Base-by-base conservation (phyloP, 495 filamentous ascomycete species). In the Hypoxylon subgilvum region DNA sequence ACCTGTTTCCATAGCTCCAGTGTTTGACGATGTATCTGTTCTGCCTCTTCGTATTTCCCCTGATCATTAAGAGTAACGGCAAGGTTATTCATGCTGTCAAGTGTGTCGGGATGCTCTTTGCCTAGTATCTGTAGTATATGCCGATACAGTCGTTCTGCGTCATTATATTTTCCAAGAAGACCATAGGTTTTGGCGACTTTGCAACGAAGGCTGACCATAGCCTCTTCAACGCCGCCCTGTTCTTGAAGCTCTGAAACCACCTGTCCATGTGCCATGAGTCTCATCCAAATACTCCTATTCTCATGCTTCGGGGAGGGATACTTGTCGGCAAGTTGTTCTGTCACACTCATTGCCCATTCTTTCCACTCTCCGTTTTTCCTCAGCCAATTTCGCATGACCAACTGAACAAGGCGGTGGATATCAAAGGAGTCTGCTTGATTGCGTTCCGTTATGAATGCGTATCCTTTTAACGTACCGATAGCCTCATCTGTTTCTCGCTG, bases 351-450 rank as follows among this genome's bases (percentile, higher is more conserved):
- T 28, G 68, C 50, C 55, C 71, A 78, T 30, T 55, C 8, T 39
- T 58, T 44, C 28, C 45, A 58, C 28, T 64, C 38, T 18, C 36
- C 51, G 7, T 74, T 45, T 3, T 50, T 34, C 12, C 69, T 38
- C n/a, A 83, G 47, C 79, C 76, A 83, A 51, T 72, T 79, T 17
- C 65, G 70, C 40, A 70, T 73, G 9, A 71, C 64, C 25, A 81
- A 45, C 34, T 73, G 76, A 27, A 81, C 74, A 8, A 81, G 61
- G 17, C 74, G 66, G 52, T 81, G 74, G 12, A 81, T 65, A 35
- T 74, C 67, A 40, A 73, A 80, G 4, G 51, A 45, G 40, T 56
- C 52, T 4, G 22, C 16, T 7, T 57, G 61, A 0, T 61, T 41
- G 10, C 62, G 66, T 12, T 68, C 47, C 4, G 41, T 45, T 25